A percentile compares a stretch with the other conserved stretches of the same genome.
phyloP scores from a whole-genome alignment of 2,329 filamentous ascomycete species.

The Sporothrix pallida region DNA sequence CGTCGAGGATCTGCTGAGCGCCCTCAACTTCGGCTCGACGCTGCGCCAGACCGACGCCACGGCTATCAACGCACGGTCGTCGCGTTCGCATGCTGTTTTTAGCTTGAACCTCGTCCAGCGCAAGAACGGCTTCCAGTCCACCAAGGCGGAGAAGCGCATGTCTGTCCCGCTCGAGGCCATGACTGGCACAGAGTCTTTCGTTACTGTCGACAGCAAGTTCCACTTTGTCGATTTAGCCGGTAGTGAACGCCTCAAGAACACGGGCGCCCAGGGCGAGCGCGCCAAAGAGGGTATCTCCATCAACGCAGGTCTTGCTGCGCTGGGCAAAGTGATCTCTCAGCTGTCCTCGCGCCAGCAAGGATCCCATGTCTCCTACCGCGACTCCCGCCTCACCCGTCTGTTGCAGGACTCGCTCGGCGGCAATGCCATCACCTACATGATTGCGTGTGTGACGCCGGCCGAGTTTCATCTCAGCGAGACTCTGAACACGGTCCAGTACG shows the following conservation, averaged over 20 bases:
- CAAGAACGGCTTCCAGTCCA: constrained; percentile 62
- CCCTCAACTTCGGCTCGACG: constrained; percentile 87
- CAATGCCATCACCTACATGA: constrained; percentile 99
- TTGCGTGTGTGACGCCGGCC: constrained; percentile 94
- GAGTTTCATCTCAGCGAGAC: constrained; percentile 98
- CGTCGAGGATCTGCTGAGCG: constrained; percentile 86
- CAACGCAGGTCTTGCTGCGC: constrained; percentile 90
- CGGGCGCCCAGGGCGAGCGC: constrained; percentile 89
- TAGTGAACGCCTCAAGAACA: constrained; percentile 96
- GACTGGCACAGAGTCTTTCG: constrained; percentile 68
- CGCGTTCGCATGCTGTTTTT: constrained; percentile 96
- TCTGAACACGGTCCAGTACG: constrained; percentile 95
- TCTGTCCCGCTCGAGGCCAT: constrained; percentile 86
- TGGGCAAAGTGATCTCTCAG: constrained; percentile 98
- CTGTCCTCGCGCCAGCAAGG: constrained; percentile 87
- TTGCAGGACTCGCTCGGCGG: constrained; percentile 96
- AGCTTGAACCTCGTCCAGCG: constrained; percentile 91
- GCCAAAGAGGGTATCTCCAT: constrained; percentile 98
- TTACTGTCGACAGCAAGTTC: constrained; percentile 96
- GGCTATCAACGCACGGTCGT: constrained; percentile 96
- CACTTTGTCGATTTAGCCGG: constrained; percentile 98
- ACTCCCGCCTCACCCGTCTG: constrained; percentile 93
- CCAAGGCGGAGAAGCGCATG: constrained; percentile 76
- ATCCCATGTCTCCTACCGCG: constrained; percentile 94
- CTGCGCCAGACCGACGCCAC: constrained; percentile 97